Percentiles rank a stretch among this genome's conserved stretches.
phyloP scores from a whole-genome alignment of 2,329 filamentous ascomycete genomes.

The Boeremia lycopersici region DNA sequence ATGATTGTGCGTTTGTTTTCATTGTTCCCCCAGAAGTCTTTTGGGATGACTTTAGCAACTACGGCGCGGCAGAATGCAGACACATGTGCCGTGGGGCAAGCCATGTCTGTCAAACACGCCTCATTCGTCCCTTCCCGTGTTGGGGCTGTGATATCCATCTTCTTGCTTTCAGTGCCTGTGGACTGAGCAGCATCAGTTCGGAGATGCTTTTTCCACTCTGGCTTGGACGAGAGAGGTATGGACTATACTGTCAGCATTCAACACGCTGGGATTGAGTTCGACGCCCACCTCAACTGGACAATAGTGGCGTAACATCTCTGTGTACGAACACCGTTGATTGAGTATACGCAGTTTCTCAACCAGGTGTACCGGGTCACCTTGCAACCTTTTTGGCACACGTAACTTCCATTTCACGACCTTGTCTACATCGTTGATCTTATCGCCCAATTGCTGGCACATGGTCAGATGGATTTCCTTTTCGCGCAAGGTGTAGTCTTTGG shows the following conservation, averaged over 20 bases:
- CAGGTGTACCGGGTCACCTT: constrained; percentile 65
- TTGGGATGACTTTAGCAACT: constrained; percentile 73
- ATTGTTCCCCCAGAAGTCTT: constrained; percentile 72
- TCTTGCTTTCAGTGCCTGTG: constrained; percentile 9
- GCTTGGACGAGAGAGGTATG: constrained; percentile 32
- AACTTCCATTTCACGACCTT: constrained; percentile 44
- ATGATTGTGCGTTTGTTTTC: constrained; percentile 69
- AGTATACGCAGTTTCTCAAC: constrained; percentile 71
- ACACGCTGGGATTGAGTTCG: neutral
- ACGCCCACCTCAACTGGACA: constrained; percentile 63
- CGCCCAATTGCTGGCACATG: constrained; percentile 29
- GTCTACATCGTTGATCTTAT: constrained; percentile 22
- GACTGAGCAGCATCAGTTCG: constrained; percentile 18
- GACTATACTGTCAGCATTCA: constrained; percentile 30
- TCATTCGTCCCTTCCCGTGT: constrained; percentile 7
- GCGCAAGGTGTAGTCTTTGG: constrained; percentile 84
- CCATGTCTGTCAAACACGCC: constrained; percentile 64
- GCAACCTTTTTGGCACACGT: constrained; percentile 68
- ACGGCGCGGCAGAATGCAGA: constrained; percentile 87
- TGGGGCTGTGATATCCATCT: neutral
- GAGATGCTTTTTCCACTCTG: constrained; percentile 30
- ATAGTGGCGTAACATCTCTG: constrained; percentile 77
- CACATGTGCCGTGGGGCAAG: constrained; percentile 70
- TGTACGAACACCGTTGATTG: constrained; percentile 78
- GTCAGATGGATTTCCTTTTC: constrained; percentile 74